Evolutionary conservation across 2,329 filamentous ascomycete species (phyloP).

Genomic region (Xylariaceae sp.): DNA sequence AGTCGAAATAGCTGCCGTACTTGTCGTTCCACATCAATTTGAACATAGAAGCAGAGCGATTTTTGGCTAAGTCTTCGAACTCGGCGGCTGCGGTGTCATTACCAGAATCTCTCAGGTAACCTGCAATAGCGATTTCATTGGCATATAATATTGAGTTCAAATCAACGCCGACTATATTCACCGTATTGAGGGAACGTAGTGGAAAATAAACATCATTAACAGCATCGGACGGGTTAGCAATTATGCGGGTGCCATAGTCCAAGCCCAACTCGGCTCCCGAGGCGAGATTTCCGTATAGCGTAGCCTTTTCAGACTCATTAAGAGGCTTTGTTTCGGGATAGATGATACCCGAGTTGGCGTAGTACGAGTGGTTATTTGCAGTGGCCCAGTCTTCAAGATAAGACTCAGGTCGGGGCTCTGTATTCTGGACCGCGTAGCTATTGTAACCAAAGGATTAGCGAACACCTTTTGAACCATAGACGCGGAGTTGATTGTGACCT

Average conservation of each 20-base stretch:
- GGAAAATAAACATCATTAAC: slow-evolving; percentile 68
- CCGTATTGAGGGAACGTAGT: slow-evolving; percentile 66
- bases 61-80: slow-evolving; percentile 58
- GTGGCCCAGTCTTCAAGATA: slow-evolving; percentile 70
- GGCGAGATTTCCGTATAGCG: slow-evolving; percentile 67
- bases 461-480: neutral
- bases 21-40: slow-evolving; percentile 69
- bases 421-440: slow-evolving; percentile 67
- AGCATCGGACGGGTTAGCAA: slow-evolving; percentile 63
- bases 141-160: slow-evolving; percentile 73
- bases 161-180: slow-evolving; percentile 66
- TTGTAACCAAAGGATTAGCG: neutral
- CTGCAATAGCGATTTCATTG: slow-evolving; percentile 66
- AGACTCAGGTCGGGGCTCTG: slow-evolving; percentile 70
- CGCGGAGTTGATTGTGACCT: slow-evolving; percentile 31
- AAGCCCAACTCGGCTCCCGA: slow-evolving; percentile 70
- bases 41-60: slow-evolving; percentile 67
- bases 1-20: slow-evolving; percentile 71
- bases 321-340: slow-evolving; percentile 60
- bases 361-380: slow-evolving; percentile 70
- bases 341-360: slow-evolving; percentile 62
- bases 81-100: slow-evolving; percentile 56
- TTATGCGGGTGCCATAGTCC: slow-evolving; percentile 68
- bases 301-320: slow-evolving; percentile 57
- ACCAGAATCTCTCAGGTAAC: slow-evolving; percentile 59